These are phyloP conservation scores for Periconia sp. DNA, from an alignment of 2,329 filamentous ascomycete species.

Conservation along the genomic window DNA sequence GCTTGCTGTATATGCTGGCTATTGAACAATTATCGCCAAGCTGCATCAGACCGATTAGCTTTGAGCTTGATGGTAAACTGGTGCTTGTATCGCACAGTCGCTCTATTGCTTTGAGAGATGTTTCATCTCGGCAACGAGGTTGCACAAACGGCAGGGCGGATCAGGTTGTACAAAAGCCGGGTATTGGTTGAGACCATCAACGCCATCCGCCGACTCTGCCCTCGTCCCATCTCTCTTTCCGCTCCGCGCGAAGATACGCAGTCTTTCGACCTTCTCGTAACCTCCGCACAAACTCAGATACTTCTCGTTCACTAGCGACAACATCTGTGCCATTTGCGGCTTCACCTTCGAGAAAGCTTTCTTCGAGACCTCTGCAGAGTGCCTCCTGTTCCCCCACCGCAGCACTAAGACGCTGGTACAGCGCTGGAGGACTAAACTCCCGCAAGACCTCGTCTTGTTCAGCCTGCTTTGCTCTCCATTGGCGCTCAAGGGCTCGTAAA, in stretches of 20 bases:
- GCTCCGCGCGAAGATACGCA: slow-evolving; percentile 81
- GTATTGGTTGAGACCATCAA: slow-evolving; percentile 18
- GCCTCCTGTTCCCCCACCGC: slow-evolving; percentile 82
- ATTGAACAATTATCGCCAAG: too few relatives aligned
- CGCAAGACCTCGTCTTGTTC: slow-evolving; percentile 86
- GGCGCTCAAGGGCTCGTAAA: slow-evolving; percentile 85
- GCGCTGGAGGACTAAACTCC: slow-evolving; percentile 82
- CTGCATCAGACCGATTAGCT: too few relatives aligned
- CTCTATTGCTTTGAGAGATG: too few relatives aligned
- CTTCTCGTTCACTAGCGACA: slow-evolving; percentile 77
- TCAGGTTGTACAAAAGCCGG: not conserved
- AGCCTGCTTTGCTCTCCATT: slow-evolving; percentile 86
- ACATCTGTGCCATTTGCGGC: slow-evolving; percentile 47
- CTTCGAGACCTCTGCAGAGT: slow-evolving; percentile 82
- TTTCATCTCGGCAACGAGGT: too few relatives aligned
- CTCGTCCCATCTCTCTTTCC: slow-evolving; percentile 94
- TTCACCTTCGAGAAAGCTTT: slow-evolving; percentile 82
- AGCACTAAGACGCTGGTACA: slow-evolving; percentile 82
- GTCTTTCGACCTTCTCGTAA: slow-evolving; percentile 81
- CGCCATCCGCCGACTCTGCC: slow-evolving; percentile 94
- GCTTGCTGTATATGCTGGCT: too few relatives aligned
- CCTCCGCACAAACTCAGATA: slow-evolving; percentile 80
- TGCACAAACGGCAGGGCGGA: slow-evolving; percentile 5
- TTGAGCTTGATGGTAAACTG: too few relatives aligned
- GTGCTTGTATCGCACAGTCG: too few relatives aligned